Evolutionary conservation across 208 protist species (phyloP).

Genomic region (Balamuthia mandrillaris): DNA sequence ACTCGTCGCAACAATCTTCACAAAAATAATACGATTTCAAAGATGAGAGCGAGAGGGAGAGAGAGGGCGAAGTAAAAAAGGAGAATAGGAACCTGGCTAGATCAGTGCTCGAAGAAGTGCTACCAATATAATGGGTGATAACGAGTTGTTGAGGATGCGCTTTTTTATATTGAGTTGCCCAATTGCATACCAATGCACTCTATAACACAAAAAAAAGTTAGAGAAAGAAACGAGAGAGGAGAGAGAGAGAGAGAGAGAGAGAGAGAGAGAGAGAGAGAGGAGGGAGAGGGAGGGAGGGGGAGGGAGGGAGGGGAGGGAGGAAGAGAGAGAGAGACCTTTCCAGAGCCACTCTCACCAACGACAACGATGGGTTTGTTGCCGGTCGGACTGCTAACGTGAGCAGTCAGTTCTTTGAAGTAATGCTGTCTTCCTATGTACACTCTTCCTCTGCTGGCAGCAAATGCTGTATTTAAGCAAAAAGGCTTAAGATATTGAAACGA

Average conservation of each 20-base stretch:
- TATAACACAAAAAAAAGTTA: background rate
- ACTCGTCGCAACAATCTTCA: conserved; percentile 16
- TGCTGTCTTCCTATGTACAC: conserved; percentile 22
- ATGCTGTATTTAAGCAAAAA: too few relatives aligned
- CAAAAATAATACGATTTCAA: background rate
- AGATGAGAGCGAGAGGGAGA: too few relatives aligned
- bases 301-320: too few relatives aligned
- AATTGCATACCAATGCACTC: conserved; percentile 34
- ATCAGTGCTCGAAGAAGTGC: conserved; percentile 15
- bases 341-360: conserved; percentile 7
- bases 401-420: background rate
- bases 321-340: too few relatives aligned
- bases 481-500: too few relatives aligned
- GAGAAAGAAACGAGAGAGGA: background rate
- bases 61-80: too few relatives aligned
- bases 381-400: background rate
- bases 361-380: background rate
- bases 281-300: too few relatives aligned
- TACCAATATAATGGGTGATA: conserved; percentile 28
- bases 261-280: too few relatives aligned
- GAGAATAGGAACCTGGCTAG: background rate
- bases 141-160: background rate
- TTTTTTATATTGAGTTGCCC: background rate
- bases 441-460: background rate
- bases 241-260: background rate